Percentiles rank a stretch among this genome's conserved stretches.
These are phyloP conservation scores for Ophidiomyces ophidiicola DNA, from an alignment of 2,329 filamentous ascomycete genomes.

Conservation along the genomic window DNA sequence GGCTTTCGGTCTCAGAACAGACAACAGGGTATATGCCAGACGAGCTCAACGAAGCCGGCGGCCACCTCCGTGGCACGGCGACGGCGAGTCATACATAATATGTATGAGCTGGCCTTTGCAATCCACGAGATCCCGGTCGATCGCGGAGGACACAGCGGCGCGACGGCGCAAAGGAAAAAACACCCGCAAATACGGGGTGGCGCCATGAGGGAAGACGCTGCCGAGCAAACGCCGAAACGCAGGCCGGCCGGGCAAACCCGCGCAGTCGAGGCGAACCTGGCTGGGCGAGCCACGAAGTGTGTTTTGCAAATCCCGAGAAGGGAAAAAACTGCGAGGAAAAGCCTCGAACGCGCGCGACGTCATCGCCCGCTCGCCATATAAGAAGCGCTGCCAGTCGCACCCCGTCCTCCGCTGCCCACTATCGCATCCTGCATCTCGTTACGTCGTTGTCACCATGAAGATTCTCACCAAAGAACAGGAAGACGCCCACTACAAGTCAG, in stretches of 20 bases:
- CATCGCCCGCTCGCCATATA: neutral
- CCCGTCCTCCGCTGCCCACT: neutral
- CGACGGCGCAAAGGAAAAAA: too few relatives aligned
- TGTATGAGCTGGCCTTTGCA: too few relatives aligned
- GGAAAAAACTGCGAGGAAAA: neutral
- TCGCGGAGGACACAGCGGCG: too few relatives aligned
- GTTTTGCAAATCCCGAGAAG: slow-evolving; percentile 8
- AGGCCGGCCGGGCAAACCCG: slow-evolving; percentile 5
- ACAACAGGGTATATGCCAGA: too few relatives aligned
- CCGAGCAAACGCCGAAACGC: slow-evolving; percentile 8
- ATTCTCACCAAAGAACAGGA: slow-evolving; percentile 91
- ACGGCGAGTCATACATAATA: too few relatives aligned
- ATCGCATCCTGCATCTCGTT: neutral
- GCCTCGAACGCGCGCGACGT: neutral
- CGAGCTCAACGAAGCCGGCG: too few relatives aligned
- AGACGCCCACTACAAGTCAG: slow-evolving; percentile 63
- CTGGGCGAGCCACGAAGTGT: neutral
- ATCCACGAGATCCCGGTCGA: too few relatives aligned
- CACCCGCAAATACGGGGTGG: slow-evolving; percentile 7
- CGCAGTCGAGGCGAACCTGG: neutral
- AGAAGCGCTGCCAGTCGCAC: neutral
- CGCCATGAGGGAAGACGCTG: neutral
- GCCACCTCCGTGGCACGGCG: too few relatives aligned
- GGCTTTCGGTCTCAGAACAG: too few relatives aligned
- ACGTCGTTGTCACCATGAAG: slow-evolving; percentile 56